phyloP scores from a whole-genome alignment of 129 eudicot species.

The Arctium minus region DNA sequence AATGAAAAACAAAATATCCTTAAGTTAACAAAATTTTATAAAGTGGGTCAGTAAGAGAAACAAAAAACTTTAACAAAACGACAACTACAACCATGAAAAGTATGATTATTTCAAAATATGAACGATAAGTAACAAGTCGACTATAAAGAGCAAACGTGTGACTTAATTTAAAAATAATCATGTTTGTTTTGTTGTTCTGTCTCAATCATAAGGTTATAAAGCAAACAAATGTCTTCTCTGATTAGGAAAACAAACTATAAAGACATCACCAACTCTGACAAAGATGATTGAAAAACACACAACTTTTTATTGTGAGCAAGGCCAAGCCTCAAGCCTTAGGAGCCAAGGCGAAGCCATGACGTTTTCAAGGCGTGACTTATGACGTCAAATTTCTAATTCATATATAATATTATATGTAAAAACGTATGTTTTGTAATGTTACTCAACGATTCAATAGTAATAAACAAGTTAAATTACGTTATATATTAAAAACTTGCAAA shows the following conservation, averaged over 20 bases:
- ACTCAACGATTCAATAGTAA: too few species aligned
- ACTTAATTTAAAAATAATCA: neutral
- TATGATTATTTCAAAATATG: too few species aligned
- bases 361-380: too few species aligned
- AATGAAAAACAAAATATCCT: neutral
- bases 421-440: too few species aligned
- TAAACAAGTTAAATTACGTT: too few species aligned
- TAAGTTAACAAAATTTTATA: neutral
- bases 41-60: neutral
- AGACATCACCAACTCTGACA: neutral
- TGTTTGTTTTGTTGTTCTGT: neutral
- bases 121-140: too few species aligned
- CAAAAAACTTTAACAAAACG: neutral
- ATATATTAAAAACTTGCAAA: too few species aligned
- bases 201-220: neutral
- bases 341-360: too few species aligned
- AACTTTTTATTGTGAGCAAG: neutral
- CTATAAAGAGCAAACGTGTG: too few species aligned
- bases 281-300: neutral
- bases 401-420: too few species aligned
- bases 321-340: too few species aligned
- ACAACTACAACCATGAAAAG: neutral
- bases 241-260: neutral
- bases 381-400: too few species aligned
- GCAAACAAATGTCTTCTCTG: neutral